A percentile compares a stretch with the other conserved stretches of the same genome.
Conservation (phyloP, 1,139 yeast species). For the Scheffersomyces titani region DNA sequence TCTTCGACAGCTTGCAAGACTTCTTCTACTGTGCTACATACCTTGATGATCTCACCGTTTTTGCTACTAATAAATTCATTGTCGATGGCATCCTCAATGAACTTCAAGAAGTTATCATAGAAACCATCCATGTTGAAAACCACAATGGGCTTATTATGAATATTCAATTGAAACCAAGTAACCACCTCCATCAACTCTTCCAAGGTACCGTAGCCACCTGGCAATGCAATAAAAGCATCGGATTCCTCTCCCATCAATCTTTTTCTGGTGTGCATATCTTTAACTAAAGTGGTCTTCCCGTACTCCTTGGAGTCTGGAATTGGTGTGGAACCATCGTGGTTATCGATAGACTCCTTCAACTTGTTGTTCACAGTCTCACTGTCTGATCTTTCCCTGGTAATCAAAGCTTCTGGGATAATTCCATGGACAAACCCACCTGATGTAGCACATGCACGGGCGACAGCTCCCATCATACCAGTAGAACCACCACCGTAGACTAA, state of each 20-base stretch:
- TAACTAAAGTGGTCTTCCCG: slow-evolving; percentile 79
- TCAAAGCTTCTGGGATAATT: slow-evolving; percentile 80
- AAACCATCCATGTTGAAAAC: slow-evolving; percentile 79
- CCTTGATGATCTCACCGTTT: slow-evolving; percentile 68
- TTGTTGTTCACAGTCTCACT: slow-evolving; percentile 45
- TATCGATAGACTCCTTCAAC: slow-evolving; percentile 45
- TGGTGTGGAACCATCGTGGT: slow-evolving; percentile 64
- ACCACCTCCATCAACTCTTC: slow-evolving; percentile 90
- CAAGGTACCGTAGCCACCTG: slow-evolving; percentile 90
- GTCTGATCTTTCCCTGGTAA: slow-evolving; percentile 66
- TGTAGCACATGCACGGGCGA: slow-evolving; percentile 71
- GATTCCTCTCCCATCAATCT: slow-evolving; percentile 84
- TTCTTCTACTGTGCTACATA: slow-evolving; percentile 68
- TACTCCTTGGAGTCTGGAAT: slow-evolving; percentile 60
- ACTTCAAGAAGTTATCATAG: slow-evolving; percentile 67
- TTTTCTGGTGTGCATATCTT: slow-evolving; percentile 90
- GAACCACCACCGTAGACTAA: slow-evolving; percentile 92
- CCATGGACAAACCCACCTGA: slow-evolving; percentile 81
- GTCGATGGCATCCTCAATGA: slow-evolving; percentile 55
- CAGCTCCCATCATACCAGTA: slow-evolving; percentile 82
- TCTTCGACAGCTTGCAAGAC: slow-evolving; percentile 61
- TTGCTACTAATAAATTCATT: slow-evolving; percentile 69
- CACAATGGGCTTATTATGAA: slow-evolving; percentile 79
- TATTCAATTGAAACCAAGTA: slow-evolving; percentile 89
- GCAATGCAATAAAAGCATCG: slow-evolving; percentile 85